Evolutionary conservation across 768 basidiomycete genomes (phyloP), one percentile per base, ranked within the genome.

Genomic region (Neoboletus magnificus): DNA sequence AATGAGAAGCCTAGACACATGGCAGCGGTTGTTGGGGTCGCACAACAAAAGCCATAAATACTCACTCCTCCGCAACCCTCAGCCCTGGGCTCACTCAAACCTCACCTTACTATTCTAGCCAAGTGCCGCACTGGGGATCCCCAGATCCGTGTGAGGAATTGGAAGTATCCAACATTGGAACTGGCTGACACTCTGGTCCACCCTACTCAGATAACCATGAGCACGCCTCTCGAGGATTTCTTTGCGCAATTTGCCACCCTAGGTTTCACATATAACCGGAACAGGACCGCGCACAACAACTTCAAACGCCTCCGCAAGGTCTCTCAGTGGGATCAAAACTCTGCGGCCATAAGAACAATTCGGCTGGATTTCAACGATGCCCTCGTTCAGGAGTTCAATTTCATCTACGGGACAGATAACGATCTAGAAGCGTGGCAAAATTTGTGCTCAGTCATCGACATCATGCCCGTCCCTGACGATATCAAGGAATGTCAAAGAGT

Each of bases 381-480:
- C 0, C 58, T 70, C 41, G 57, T 53, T 1, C 45, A 61, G 13
- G 50, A 72, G 47, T 72, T 70, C 48, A 69, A 70, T 35, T 45
- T 50, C 27, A 39, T 59, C 29, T 67, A 55, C 16, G 71, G 69
- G 12, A 59, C 62, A 2, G 50, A 54, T 2, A 51, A 41, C 50
- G 35, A 62, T 29, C 35, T 72, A 7, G 16, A 1, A 1, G 55
- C 67, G 20, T 70, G 69, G 69, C 69, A 60, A 32, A 59, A 52
- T n/a, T 20, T 70, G 23, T 72, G 71, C 41, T 5, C 12, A 4
- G 53, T 51, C 15, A 60, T 72, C 27, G 55, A 39, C 10, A 56
- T 72, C 42, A 22, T 23, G 3, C 68, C 70, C 1, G 10, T 66
- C 12, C 68, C 68, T 4, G 57, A 57, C 0, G 23, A 7, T 8